Conservation (phyloP, 306 rosid species). For the Begonia fuchsioides region DNA sequence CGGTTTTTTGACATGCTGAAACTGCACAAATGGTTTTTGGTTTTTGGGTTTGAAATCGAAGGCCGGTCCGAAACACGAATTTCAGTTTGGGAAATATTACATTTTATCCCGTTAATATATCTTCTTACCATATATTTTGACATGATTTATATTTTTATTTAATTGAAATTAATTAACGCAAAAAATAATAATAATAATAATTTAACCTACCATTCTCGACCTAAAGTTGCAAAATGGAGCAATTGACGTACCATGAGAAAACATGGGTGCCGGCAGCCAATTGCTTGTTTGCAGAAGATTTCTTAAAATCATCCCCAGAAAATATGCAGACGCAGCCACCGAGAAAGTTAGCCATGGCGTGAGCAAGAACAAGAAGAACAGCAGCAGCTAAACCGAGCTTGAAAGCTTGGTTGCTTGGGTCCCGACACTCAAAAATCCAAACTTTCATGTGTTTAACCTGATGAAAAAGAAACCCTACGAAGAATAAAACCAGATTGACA, state of each 20-base stretch:
- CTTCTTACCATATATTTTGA: no score
- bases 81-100: no score
- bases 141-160: no score
- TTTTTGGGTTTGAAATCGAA: no score
- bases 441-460: conserved; percentile 48
- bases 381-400: conserved; percentile 65
- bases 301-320: conserved; percentile 24
- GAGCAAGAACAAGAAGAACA: conserved; percentile 37
- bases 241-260: conserved; percentile 41
- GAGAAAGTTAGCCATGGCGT: conserved; percentile 38
- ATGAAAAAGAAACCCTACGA: neutral
- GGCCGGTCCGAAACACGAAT: no score
- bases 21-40: no score
- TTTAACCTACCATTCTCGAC: no score
- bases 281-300: conserved; percentile 34
- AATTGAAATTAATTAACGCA: no score
- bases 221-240: no score
- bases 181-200: no score
- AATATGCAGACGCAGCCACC: conserved; percentile 56
- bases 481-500: neutral
- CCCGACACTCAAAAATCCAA: conserved; percentile 53
- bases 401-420: conserved; percentile 56
- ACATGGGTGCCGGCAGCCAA: conserved; percentile 35
- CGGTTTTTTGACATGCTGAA: no score
- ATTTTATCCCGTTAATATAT: no score